Evolutionary conservation across 495 filamentous ascomycete genomes (phyloP).

Genomic region (Aspergillus campestris): DNA sequence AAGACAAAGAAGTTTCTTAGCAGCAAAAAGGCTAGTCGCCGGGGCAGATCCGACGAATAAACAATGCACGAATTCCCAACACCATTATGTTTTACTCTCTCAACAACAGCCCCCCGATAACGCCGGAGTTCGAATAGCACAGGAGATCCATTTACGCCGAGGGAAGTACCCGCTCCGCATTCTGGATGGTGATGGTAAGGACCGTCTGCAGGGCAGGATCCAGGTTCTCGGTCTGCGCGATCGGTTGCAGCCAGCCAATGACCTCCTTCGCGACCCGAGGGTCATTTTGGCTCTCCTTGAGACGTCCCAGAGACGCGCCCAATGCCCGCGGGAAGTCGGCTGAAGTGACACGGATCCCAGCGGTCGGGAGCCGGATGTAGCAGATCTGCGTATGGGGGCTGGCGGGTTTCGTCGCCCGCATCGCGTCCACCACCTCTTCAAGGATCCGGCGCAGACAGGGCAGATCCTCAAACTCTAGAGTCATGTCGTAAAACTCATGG

Average conservation of each 20-base stretch:
- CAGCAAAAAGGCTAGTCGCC: constrained; percentile 69
- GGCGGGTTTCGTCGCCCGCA: constrained; percentile 49
- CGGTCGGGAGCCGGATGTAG: constrained; percentile 58
- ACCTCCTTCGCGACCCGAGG: constrained; percentile 45
- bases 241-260: constrained; percentile 47
- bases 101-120: constrained; percentile 5
- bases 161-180: constrained; percentile 25
- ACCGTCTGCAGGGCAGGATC: constrained; percentile 61
- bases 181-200: constrained; percentile 46
- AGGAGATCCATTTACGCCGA: constrained; percentile 10
- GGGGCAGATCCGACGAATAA: constrained; percentile 40
- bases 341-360: constrained; percentile 54
- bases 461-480: constrained; percentile 54
- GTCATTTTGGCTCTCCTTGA: constrained; percentile 38
- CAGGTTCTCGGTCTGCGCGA: constrained; percentile 48
- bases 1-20: constrained; percentile 68
- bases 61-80: not conserved
- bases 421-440: constrained; percentile 60
- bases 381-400: constrained; percentile 56
- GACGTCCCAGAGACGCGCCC: constrained; percentile 49
- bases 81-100: constrained; percentile 1
- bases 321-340: constrained; percentile 67
- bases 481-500: constrained; percentile 71
- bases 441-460: constrained; percentile 61
- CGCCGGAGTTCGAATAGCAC: constrained; percentile 7